Evolutionary conservation across 2,329 filamentous ascomycete genomes (phyloP), one percentile per base, ranked within the genome.

Genomic region (Hymenoscyphus fraxineus): DNA sequence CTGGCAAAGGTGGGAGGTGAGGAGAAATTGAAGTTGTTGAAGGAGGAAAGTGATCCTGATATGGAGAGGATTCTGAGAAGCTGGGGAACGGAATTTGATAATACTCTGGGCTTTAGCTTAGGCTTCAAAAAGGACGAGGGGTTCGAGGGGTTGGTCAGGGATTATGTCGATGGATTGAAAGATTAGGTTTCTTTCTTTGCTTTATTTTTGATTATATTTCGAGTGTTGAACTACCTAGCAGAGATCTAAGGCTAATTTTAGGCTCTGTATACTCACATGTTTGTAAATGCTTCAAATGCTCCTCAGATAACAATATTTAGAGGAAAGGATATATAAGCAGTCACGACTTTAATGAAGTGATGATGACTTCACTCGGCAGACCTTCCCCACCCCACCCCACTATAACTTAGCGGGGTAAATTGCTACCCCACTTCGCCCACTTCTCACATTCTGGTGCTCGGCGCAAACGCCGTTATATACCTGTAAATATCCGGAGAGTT

Each of bases 21-120:
- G 73, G 82, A 87, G 60, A 82, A 79, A 72, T 71, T 86, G 69
- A 75, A 75, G 62, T 75, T 83, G 15, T 75, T 88, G 19, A 79
- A 77, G 69, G 85, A 88, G 74, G 81, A 82, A 74, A 81, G 79
- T 64, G 81, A 85, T 69, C 79, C 79, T 38, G 81, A 77, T 31
- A 77, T 84, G 65, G 84, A 86, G 75, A 77, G 78, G 68, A 85
- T 88, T 64, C 75, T 88, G 73, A 79, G 84, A 68, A 84, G 83
- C 65, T 88, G 86, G 86, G 81, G 84, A 12, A 80, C 81, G 65
- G 80, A 82, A 63, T 82, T 87, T 70, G 83, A 87, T 70, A 82
- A 82, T 54, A 76, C 73, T 9, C 79, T 81, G 66, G 79, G 83
- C 9, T 74, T 83, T 62, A 77, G 73, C 58, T 70, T 88, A 60